Evolutionary conservation across 2,329 filamentous ascomycete genomes (phyloP), one percentile per base, ranked within the genome.

Genomic region (Hymenoscyphus linearis): DNA sequence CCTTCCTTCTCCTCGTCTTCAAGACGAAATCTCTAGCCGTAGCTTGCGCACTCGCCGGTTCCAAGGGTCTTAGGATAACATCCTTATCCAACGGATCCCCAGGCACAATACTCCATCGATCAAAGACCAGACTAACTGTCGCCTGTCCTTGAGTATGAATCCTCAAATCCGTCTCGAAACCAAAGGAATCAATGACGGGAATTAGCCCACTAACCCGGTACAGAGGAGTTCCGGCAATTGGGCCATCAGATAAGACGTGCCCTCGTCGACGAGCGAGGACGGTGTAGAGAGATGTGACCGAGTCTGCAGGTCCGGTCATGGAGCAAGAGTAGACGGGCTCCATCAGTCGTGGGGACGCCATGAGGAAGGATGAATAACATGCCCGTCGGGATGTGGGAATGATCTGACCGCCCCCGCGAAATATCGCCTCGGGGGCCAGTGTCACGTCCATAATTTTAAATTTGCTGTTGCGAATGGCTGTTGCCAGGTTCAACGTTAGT

Each of bases 261-360:
- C 95, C 95, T 68, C 95, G 83, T 62, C 95, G 86, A 57, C 91
- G 85, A 6, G 93, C 89, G 25, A 99, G 85, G 7, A 96, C 90
- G 37, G 93, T 97, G 79, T 99, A 99, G 14, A 98, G 81, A 52
- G 90, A 88, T 64, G 88, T 88, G 60, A 96, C 91, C 0, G 91
- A 89, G 71, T 96, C 91, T 62, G 95, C 90, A 16, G 92, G 92
- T 0, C 93, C 93, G 3, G 91, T 95, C 85, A 98, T 96, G 50
- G 89, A 91, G 69, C 93, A 93, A 4, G 88, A 85, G 77, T 97
- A 99, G 53, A 98, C 84, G 0, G 95, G 95, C 76, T 99, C 95
- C 93, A 99, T 98, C 34, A 99, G 83, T 53, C 95, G 86, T 31
- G 95, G 95, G 25, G 91, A 95, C 2, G 95, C 93, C 91, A 98